A percentile compares a stretch with the other conserved stretches of the same genome.
Evolutionary conservation across 805 yeast species (phyloP).

Genomic region (Cyberlindnera samutprakarnensis): DNA sequence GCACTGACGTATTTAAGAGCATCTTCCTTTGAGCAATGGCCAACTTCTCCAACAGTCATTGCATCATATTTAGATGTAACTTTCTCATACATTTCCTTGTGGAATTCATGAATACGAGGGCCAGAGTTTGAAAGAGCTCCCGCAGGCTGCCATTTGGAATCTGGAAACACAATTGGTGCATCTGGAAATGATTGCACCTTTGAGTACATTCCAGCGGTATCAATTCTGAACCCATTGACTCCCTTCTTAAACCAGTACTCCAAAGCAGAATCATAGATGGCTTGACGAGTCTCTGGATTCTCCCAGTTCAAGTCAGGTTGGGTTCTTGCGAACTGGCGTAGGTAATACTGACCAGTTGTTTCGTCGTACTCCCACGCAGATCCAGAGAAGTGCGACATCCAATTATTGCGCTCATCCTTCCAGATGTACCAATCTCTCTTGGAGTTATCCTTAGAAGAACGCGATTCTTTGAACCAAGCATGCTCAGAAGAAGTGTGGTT

Average conservation of each 20-base stretch:
- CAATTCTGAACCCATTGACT: conserved; percentile 53
- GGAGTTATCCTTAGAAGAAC: conserved; percentile 41
- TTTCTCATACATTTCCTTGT: conserved; percentile 39
- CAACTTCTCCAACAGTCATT: conserved; percentile 54
- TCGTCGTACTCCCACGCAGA: conserved; percentile 54
- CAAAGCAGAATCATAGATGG: conserved; percentile 38
- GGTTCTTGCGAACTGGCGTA: conserved; percentile 42
- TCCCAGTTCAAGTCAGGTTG: conserved; percentile 65
- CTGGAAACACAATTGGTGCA: conserved; percentile 39
- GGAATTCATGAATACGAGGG: conserved; percentile 52
- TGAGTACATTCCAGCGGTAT: conserved; percentile 45
- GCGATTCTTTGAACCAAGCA: conserved; percentile 50
- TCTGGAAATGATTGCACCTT: conserved; percentile 39
- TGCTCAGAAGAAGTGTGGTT: conserved; percentile 53
- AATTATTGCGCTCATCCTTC: conserved; percentile 51
- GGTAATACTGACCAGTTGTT: conserved; percentile 44
- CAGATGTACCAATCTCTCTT: conserved; percentile 59
- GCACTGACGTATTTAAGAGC: conserved; percentile 35
- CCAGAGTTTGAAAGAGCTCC: conserved; percentile 32
- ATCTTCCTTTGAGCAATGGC: conserved; percentile 33
- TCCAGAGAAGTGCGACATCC: conserved; percentile 46
- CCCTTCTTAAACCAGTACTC: conserved; percentile 50
- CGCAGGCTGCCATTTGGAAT: conserved; percentile 33
- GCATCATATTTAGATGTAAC: conserved; percentile 39
- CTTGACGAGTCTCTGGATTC: conserved; percentile 25